Conservation (phyloP, 441 rosid species). For the Theobroma grandiflorum region DNA sequence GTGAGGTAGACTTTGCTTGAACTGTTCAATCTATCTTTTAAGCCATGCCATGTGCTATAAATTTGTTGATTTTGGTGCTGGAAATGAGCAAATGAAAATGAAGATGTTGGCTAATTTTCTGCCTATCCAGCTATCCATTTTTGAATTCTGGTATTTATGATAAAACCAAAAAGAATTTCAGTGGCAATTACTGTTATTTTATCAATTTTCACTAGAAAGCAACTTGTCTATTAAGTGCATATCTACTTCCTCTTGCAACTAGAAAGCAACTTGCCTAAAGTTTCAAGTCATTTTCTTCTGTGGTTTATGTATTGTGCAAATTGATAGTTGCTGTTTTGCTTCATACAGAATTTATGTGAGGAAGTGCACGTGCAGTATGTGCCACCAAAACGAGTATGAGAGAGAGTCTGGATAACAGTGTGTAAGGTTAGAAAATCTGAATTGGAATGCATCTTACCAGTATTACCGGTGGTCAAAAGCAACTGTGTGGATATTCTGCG, state of each 20-base stretch:
- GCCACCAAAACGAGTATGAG: slow-evolving; percentile 65
- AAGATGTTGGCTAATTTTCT: no score
- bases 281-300: background rate
- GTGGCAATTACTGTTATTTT: background rate
- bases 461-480: background rate
- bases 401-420: background rate
- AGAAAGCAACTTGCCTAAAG: no score
- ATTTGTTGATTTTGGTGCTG: no score
- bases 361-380: slow-evolving; percentile 75
- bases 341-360: slow-evolving; percentile 73
- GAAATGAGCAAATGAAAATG: no score
- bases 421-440: slow-evolving; percentile 4
- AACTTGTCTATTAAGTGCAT: background rate
- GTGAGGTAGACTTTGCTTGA: background rate
- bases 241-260: background rate
- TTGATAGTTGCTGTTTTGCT: slow-evolving; percentile 23
- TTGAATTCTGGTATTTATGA: no score
- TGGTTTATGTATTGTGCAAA: background rate
- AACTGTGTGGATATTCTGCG: background rate
- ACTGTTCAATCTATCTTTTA: background rate
- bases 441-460: background rate
- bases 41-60: background rate
- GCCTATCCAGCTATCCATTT: no score
- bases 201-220: background rate
- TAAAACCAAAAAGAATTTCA: background rate